Conservation (phyloP, 371 early-diverging fungal species). For the Chytridium lagenaria region DNA sequence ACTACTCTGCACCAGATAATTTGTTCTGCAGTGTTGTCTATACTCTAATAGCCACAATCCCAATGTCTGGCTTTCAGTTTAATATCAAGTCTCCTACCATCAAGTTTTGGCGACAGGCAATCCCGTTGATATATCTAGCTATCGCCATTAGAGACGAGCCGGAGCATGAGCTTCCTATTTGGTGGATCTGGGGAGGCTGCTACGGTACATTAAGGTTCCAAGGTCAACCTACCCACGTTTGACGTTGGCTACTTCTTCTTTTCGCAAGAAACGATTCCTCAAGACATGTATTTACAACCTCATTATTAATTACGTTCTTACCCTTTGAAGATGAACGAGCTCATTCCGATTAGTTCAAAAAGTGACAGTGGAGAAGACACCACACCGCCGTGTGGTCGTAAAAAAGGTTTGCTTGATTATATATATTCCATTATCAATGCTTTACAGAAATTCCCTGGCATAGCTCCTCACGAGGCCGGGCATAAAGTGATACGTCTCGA, state of each 20-base stretch:
- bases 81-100: too few relatives aligned
- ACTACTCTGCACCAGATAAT: not conserved
- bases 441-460: constrained; percentile 28
- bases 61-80: too few relatives aligned
- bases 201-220: constrained; percentile 16
- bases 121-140: constrained; percentile 11
- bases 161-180: constrained; percentile 20
- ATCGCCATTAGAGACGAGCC: constrained; percentile 11
- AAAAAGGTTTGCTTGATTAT: too few relatives aligned
- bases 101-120: too few relatives aligned
- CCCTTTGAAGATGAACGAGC: constrained; percentile 23
- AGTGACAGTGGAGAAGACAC: not conserved
- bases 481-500: constrained; percentile 17
- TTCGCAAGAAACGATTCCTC: constrained; percentile 14
- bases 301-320: not conserved
- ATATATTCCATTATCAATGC: too few relatives aligned
- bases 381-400: not conserved
- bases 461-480: constrained; percentile 9
- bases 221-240: constrained; percentile 8
- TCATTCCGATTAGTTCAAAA: constrained; percentile 12
- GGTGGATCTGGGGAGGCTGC: constrained; percentile 18
- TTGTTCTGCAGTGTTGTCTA: not conserved
- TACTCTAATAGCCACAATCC: not conserved
- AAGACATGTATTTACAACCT: not conserved
- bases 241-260: constrained; percentile 18